These are phyloP conservation scores for Botrytis squamosa DNA, from an alignment of 2,329 filamentous ascomycete genomes.

Conservation along the genomic window DNA sequence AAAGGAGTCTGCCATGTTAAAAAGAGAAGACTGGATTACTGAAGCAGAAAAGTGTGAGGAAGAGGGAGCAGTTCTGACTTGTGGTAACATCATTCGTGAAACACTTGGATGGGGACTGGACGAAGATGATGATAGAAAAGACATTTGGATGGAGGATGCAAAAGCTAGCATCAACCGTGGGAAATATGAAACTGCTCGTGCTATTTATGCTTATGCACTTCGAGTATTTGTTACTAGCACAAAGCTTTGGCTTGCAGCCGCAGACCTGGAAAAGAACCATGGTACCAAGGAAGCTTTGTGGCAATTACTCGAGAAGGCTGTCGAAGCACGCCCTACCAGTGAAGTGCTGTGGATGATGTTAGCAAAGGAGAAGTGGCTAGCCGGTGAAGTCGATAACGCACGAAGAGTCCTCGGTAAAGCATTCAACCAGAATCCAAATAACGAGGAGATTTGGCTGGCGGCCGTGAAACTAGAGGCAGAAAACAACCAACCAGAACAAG, in stretches of 20 bases:
- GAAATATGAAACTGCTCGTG: slow-evolving; percentile 84
- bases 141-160: slow-evolving; percentile 94
- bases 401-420: slow-evolving; percentile 81
- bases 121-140: slow-evolving; percentile 93
- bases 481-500: slow-evolving; percentile 77
- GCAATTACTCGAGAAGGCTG: slow-evolving; percentile 85
- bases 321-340: slow-evolving; percentile 87
- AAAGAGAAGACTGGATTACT: slow-evolving; percentile 93
- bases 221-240: slow-evolving; percentile 86
- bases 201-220: slow-evolving; percentile 89
- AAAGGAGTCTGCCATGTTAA: slow-evolving; percentile 92
- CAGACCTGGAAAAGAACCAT: slow-evolving; percentile 87
- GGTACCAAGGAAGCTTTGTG: slow-evolving; percentile 80
- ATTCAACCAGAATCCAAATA: slow-evolving; percentile 93
- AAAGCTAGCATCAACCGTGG: slow-evolving; percentile 76
- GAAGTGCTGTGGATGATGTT: slow-evolving; percentile 95
- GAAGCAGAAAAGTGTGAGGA: slow-evolving; percentile 95
- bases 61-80: slow-evolving; percentile 83
- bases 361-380: slow-evolving; percentile 90
- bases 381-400: slow-evolving; percentile 83
- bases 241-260: slow-evolving; percentile 85
- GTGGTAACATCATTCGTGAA: slow-evolving; percentile 84
- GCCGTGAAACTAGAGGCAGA: slow-evolving; percentile 96
- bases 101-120: slow-evolving; percentile 92
- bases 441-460: slow-evolving; percentile 96